phyloP scores from a whole-genome alignment of 139 green algal genomes.

The Micractinium conductrix region DNA sequence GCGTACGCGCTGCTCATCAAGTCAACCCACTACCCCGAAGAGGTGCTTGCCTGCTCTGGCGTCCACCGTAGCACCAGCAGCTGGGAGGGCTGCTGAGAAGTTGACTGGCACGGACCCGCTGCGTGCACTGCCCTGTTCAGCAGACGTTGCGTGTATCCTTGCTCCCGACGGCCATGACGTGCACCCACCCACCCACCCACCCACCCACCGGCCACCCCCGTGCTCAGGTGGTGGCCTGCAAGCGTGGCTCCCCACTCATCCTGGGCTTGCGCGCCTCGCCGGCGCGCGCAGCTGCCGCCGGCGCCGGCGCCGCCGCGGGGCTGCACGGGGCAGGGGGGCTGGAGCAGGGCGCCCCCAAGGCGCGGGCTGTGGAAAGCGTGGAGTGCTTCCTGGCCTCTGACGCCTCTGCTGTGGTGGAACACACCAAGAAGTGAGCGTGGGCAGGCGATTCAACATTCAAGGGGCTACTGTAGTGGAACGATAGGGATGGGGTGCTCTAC shows the following conservation, averaged over 20 bases:
- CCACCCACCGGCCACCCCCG: too few relatives aligned
- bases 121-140: too few relatives aligned
- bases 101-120: too few relatives aligned
- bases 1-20: constrained; percentile 98
- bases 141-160: too few relatives aligned
- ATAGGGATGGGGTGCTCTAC: too few relatives aligned
- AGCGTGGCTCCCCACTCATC: constrained; percentile 93
- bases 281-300: neutral
- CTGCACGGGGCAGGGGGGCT: neutral
- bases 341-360: neutral
- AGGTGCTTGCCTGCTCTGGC: constrained; percentile 96
- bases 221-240: constrained; percentile 98
- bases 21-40: constrained; percentile 89
- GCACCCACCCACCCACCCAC: too few relatives aligned
- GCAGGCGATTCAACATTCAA: neutral
- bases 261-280: constrained; percentile 76
- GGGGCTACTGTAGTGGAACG: too few relatives aligned
- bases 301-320: neutral
- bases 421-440: constrained; percentile 87
- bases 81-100: too few relatives aligned
- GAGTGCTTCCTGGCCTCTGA: constrained; percentile 95
- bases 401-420: constrained; percentile 93
- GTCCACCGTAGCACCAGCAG: too few relatives aligned
- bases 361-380: neutral
- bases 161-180: too few relatives aligned